A percentile compares a stretch with the other conserved stretches of the same genome.
Evolutionary conservation across 345 rosid species (phyloP).

Genomic region (Euclidium syriacum): DNA sequence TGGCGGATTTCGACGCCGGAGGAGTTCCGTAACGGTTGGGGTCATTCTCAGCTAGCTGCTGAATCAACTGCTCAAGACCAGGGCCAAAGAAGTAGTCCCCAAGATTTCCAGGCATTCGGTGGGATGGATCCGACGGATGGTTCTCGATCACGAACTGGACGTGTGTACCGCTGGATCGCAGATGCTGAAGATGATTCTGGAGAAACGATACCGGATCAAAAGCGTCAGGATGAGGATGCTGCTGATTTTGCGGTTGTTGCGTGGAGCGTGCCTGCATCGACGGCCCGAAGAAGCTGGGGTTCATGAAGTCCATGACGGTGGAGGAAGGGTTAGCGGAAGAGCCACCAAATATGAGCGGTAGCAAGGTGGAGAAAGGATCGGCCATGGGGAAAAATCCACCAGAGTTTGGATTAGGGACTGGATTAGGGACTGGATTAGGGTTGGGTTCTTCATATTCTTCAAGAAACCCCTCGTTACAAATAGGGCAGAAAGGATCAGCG

Average conservation of each 20-base stretch:
- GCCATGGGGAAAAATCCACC: constrained; percentile 12
- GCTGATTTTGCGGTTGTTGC: neutral
- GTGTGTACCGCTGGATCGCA: constrained; percentile 53
- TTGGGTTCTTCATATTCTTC: constrained; percentile 56
- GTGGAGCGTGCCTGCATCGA: constrained; percentile 8
- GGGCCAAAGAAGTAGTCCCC: constrained; percentile 80
- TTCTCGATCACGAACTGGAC: constrained; percentile 65
- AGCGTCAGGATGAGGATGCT: constrained; percentile 5
- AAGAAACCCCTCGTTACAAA: constrained; percentile 52
- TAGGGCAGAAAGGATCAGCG: constrained; percentile 58
- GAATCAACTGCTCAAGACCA: constrained; percentile 73
- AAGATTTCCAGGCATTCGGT: constrained; percentile 29
- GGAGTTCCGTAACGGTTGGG: constrained; percentile 75
- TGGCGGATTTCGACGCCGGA: constrained; percentile 64
- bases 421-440: constrained; percentile 33
- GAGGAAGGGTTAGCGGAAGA: constrained; percentile 21
- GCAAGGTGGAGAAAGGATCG: constrained; percentile 33
- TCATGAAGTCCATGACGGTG: constrained; percentile 7
- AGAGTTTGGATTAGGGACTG: too few species aligned
- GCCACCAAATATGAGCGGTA: constrained; percentile 33
- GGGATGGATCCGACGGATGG: constrained; percentile 32
- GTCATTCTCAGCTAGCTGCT: constrained; percentile 72
- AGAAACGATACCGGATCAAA: constrained; percentile 55
- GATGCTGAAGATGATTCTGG: constrained; percentile 47
- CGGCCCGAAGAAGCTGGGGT: constrained; percentile 19